Conservation (phyloP, 2,329 filamentous ascomycete species). For the Raffaelea deltoideospora region DNA sequence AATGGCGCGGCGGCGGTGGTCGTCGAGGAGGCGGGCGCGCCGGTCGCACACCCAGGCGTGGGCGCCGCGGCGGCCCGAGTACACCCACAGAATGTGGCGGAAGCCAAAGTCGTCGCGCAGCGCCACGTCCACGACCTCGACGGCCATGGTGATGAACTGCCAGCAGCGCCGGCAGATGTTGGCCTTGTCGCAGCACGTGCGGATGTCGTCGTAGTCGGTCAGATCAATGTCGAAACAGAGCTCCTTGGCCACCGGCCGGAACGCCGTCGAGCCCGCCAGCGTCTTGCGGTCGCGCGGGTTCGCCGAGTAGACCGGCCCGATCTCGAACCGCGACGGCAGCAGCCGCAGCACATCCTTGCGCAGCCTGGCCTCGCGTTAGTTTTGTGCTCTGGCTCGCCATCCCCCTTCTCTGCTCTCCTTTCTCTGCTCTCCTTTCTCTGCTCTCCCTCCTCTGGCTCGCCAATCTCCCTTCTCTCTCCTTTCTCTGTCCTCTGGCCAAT, state of each 20-base stretch:
- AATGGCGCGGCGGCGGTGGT: conserved; percentile 70
- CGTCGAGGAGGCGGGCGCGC: conserved; percentile 68
- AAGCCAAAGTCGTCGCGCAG: conserved; percentile 92
- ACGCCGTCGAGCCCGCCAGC: conserved; percentile 62
- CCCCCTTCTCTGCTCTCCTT: background rate
- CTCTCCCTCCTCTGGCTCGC: background rate
- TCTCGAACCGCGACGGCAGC: conserved; percentile 91
- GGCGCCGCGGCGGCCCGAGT: conserved; percentile 87
- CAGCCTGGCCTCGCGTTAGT: conserved; percentile 35
- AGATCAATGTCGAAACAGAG: conserved; percentile 98
- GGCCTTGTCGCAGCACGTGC: conserved; percentile 85
- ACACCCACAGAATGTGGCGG: conserved; percentile 95
- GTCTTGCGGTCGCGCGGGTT: conserved; percentile 91
- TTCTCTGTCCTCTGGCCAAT: background rate
- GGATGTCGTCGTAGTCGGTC: conserved; percentile 95
- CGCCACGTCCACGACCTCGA: conserved; percentile 79
- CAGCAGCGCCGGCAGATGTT: conserved; percentile 92
- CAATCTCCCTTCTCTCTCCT: background rate
- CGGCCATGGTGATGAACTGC: conserved; percentile 95
- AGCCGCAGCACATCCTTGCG: conserved; percentile 82
- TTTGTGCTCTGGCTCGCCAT: background rate
- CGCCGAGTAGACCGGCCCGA: conserved; percentile 88
- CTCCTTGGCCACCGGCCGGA: conserved; percentile 82
- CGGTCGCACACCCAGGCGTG: conserved; percentile 98
- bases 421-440: no score